Percentiles rank a stretch among this genome's conserved stretches.
Conservation (phyloP, 306 rosid species). For the Lathyrus aphaca region DNA sequence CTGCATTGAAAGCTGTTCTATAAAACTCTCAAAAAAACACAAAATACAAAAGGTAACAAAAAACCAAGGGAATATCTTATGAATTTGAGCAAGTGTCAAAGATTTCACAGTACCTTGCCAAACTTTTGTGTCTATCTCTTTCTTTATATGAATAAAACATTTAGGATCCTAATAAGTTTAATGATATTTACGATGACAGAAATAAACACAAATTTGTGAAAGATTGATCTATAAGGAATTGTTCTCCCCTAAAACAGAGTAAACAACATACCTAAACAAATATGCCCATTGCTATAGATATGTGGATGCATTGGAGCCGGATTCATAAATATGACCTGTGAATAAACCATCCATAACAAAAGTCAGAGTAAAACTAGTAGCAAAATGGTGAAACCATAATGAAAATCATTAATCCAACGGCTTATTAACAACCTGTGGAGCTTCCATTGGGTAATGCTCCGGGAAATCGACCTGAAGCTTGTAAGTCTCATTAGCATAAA, state of each 20-base stretch:
- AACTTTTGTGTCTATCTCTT: neutral
- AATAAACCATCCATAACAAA: conserved; percentile 40
- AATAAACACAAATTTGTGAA: neutral
- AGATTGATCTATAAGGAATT: neutral
- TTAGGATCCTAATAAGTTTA: too few relatives aligned
- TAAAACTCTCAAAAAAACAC: neutral
- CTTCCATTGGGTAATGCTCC: conserved; percentile 99
- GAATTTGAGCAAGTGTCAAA: neutral
- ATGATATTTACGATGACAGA: too few relatives aligned
- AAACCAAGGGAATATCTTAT: neutral
- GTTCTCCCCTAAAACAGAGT: neutral
- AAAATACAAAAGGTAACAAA: neutral
- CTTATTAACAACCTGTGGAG: conserved; percentile 76
- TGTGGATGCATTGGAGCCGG: conserved; percentile 99
- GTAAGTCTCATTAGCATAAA: conserved; percentile 84
- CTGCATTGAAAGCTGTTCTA: conserved; percentile 17
- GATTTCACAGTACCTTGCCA: neutral
- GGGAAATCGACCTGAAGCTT: conserved; percentile 99
- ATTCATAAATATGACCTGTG: conserved; percentile 87
- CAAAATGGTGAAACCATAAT: neutral
- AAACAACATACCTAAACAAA: conserved; percentile 75
- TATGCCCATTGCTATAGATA: conserved; percentile 98
- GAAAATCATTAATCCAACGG: neutral
- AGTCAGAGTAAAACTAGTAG: conserved; percentile 6
- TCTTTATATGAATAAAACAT: too few relatives aligned